Evolutionary conservation across 352 stramenopile genomes (phyloP).

Genomic region (Detonula confervacea): DNA sequence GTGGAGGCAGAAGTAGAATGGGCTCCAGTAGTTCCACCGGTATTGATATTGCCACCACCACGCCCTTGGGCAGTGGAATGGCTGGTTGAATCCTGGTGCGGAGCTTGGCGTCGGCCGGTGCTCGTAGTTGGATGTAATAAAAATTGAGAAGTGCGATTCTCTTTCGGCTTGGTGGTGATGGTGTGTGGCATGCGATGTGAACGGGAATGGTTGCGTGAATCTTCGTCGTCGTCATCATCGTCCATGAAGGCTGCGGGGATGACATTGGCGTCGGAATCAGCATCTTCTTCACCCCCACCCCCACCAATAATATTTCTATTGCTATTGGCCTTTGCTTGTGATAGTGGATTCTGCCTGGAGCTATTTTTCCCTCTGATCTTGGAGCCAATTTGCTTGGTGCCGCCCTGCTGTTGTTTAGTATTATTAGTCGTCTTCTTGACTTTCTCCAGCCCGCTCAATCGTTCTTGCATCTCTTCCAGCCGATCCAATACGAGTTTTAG

Average conservation of each 20-base stretch:
- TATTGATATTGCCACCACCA: background rate
- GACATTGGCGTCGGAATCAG: constrained; percentile 21
- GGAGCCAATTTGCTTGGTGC: constrained; percentile 13
- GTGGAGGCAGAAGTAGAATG: background rate
- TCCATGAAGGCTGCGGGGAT: constrained; percentile 12
- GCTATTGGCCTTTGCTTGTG: no score
- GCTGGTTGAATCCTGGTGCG: no score
- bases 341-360: no score
- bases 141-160: constrained; percentile 1
- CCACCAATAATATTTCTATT: no score
- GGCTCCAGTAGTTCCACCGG: background rate
- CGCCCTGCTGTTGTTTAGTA: background rate
- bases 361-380: no score
- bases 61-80: background rate
- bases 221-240: constrained; percentile 11
- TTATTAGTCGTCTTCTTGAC: background rate
- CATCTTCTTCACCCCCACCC: constrained; percentile 2
- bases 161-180: background rate
- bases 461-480: constrained; percentile 2
- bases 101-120: no score
- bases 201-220: constrained; percentile 5
- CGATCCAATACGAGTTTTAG: background rate
- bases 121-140: no score
- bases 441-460: background rate
- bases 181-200: no score